These are phyloP conservation scores for Phytophthora agathidicida DNA, from an alignment of 352 stramenopile species.

Conservation along the genomic window DNA sequence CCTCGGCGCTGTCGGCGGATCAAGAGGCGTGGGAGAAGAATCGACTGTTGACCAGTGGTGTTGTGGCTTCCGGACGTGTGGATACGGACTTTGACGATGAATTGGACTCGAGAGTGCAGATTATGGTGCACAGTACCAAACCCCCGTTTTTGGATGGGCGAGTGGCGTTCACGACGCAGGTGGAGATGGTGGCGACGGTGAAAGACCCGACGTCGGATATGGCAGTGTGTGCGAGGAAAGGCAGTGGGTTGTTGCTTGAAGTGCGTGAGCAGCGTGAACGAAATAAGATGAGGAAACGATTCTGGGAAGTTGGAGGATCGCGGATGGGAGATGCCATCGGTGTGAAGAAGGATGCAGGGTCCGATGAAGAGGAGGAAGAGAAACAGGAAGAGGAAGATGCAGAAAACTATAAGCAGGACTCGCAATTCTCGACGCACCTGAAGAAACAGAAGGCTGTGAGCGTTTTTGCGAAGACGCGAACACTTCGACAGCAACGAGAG, in stretches of 20 bases:
- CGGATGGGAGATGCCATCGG: slow-evolving; percentile 97
- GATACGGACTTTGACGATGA: slow-evolving; percentile 94
- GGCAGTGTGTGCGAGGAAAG: slow-evolving; percentile 94
- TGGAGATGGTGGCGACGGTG: slow-evolving; percentile 96
- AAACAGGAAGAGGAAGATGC: slow-evolving; percentile 52
- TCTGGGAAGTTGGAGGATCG: slow-evolving; percentile 98
- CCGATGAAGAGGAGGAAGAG: slow-evolving; percentile 67
- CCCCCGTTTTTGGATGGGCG: slow-evolving; percentile 96
- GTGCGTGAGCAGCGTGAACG: slow-evolving; percentile 80
- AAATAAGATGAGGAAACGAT: slow-evolving; percentile 97
- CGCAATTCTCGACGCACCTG: slow-evolving; percentile 94
- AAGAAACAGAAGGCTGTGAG: slow-evolving; percentile 92
- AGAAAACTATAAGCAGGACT: slow-evolving; percentile 95
- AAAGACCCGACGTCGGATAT: slow-evolving; percentile 97
- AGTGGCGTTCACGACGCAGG: slow-evolving; percentile 95
- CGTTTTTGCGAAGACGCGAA: slow-evolving; percentile 96
- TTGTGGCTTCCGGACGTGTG: slow-evolving; percentile 77
- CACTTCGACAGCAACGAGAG: slow-evolving; percentile 95
- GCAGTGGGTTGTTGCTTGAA: slow-evolving; percentile 85
- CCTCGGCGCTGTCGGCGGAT: slow-evolving; percentile 94
- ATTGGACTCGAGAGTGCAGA: slow-evolving; percentile 93
- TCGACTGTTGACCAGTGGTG: slow-evolving; percentile 94
- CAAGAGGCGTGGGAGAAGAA: slow-evolving; percentile 99
- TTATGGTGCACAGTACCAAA: slow-evolving; percentile 98
- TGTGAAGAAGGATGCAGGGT: slow-evolving; percentile 70